A percentile compares a stretch with the other conserved stretches of the same genome.
These are phyloP conservation scores for Conticribra weissflogii DNA, from an alignment of 108 stramenopile genomes.

Conservation along the genomic window DNA sequence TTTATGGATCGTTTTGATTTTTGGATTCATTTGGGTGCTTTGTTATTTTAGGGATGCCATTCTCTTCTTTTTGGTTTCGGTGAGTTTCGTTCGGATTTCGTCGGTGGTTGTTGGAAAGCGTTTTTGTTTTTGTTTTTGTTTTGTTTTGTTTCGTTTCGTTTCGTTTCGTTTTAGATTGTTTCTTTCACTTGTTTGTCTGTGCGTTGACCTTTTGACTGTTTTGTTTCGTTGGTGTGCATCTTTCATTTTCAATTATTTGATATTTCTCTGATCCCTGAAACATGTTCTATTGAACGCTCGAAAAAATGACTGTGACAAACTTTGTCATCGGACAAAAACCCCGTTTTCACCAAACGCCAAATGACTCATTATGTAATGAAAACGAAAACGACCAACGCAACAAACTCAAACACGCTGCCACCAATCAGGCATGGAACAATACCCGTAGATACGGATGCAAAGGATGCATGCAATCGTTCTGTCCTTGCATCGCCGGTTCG, in stretches of 20 bases:
- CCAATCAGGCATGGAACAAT: slow-evolving; percentile 24
- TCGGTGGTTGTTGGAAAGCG: too few species aligned
- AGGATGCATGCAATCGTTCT: slow-evolving; percentile 30
- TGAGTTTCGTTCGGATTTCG: too few species aligned
- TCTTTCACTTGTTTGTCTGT: background rate
- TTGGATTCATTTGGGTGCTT: slow-evolving; percentile 16
- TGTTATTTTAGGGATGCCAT: slow-evolving; percentile 39
- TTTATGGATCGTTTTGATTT: background rate
- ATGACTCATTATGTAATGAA: too few species aligned
- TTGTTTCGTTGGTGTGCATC: background rate
- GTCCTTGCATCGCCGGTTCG: slow-evolving; percentile 27
- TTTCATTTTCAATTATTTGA: background rate
- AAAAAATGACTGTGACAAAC: background rate
- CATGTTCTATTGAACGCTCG: background rate
- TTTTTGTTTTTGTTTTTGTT: too few species aligned
- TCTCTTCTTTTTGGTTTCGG: slow-evolving; percentile 37
- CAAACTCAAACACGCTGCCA: background rate
- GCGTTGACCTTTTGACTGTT: background rate
- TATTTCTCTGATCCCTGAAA: background rate
- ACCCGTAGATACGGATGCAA: slow-evolving; percentile 43
- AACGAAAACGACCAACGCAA: background rate
- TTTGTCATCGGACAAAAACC: too few species aligned
- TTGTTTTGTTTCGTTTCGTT: background rate
- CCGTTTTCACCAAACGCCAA: too few species aligned
- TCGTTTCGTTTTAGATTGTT: background rate